A percentile compares a stretch with the other conserved stretches of the same genome.
phyloP scores from a whole-genome alignment of 805 yeast species.

The Candida chauliodis region DNA sequence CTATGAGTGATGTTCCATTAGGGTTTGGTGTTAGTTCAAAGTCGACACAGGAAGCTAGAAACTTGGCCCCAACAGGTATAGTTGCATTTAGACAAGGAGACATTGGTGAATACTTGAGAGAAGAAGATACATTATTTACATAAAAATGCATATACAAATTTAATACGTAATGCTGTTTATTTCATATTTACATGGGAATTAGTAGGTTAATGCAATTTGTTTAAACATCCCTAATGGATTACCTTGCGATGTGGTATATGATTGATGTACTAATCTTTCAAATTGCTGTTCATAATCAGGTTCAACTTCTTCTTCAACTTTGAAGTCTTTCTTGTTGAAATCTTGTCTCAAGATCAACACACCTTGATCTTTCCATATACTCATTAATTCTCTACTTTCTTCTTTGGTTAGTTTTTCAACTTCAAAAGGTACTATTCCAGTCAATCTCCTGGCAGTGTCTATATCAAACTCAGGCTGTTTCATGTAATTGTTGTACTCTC shows the following conservation, averaged over 20 bases:
- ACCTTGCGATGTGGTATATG: conserved; percentile 35
- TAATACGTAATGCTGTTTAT: too few relatives aligned
- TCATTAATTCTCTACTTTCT: conserved; percentile 28
- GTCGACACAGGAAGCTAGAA: conserved; percentile 82
- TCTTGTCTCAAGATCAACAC: conserved; percentile 33
- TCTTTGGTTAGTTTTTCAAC: conserved; percentile 27
- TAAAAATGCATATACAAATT: not conserved
- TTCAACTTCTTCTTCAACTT: conserved; percentile 10
- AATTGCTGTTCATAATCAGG: conserved; percentile 23
- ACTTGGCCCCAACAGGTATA: conserved; percentile 87
- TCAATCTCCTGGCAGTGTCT: conserved; percentile 48
- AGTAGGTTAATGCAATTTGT: conserved; percentile 26
- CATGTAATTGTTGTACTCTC: conserved; percentile 40
- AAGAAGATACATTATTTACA: conserved; percentile 85
- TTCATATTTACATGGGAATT: conserved; percentile 9
- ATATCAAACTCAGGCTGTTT: conserved; percentile 48
- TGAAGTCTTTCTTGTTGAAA: conserved; percentile 21
- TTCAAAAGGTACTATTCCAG: conserved; percentile 25
- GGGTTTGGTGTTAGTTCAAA: conserved; percentile 96
- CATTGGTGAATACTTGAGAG: conserved; percentile 96
- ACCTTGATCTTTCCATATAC: conserved; percentile 30
- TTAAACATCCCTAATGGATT: conserved; percentile 36
- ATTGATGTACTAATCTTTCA: conserved; percentile 24
- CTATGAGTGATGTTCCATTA: conserved; percentile 88
- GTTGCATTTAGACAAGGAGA: conserved; percentile 97